Percentiles rank a stretch among this genome's conserved stretches.
Evolutionary conservation across 2,329 filamentous ascomycete genomes (phyloP).

Genomic region (Plectosphaerella plurivora): DNA sequence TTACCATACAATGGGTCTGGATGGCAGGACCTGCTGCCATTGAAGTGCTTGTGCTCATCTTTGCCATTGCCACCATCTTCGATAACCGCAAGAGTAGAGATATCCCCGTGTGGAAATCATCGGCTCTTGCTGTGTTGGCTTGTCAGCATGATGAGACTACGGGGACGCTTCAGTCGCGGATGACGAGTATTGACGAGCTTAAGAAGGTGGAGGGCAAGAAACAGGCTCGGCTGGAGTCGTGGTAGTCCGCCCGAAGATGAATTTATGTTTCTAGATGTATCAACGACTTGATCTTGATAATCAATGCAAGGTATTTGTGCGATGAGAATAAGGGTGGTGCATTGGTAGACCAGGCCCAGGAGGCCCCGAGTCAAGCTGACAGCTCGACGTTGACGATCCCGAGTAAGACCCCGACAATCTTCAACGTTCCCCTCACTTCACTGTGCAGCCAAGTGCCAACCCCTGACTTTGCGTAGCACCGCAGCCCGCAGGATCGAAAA

Average conservation of each 20-base stretch:
- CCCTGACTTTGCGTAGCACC: no score
- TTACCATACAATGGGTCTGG: not conserved
- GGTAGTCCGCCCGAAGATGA: not conserved
- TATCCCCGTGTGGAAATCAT: not conserved
- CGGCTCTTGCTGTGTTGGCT: not conserved
- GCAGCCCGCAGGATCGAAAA: no score
- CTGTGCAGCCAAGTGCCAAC: no score
- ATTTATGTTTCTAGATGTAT: not conserved
- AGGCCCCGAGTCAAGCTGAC: no score
- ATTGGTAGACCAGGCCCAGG: no score
- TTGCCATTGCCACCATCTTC: not conserved
- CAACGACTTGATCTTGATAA: no score
- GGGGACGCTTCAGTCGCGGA: not conserved
- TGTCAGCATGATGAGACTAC: not conserved
- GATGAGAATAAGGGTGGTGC: no score
- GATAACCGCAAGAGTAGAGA: not conserved
- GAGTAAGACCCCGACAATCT: no score
- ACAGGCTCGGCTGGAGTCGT: not conserved
- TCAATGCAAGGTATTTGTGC: no score
- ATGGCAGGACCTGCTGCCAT: not conserved
- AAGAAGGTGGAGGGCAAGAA: not conserved
- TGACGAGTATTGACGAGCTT: not conserved
- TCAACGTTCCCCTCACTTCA: no score
- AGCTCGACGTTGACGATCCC: no score
- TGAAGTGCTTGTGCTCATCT: not conserved